A percentile compares a stretch with the other conserved stretches of the same genome.
These are phyloP conservation scores for Misopates orontium DNA, from an alignment of 257 asterid genomes.

Conservation along the genomic window DNA sequence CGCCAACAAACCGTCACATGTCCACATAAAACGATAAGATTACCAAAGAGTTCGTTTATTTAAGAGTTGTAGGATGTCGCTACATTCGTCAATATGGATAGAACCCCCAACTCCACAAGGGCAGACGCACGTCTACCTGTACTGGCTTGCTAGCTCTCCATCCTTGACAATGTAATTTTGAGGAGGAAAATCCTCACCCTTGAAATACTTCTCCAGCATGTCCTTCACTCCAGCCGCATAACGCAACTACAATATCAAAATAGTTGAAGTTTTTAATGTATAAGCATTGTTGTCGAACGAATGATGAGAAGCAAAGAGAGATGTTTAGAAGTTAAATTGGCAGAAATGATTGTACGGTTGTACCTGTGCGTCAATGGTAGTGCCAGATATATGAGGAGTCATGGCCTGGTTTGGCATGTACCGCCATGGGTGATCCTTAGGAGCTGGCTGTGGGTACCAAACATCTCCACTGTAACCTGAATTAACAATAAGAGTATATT, in stretches of 20 bases:
- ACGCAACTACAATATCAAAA: slow-evolving; percentile 59
- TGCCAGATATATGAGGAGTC: slow-evolving; percentile 98
- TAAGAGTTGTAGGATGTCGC: too few species aligned
- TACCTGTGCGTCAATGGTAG: slow-evolving; percentile 98
- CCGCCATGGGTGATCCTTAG: slow-evolving; percentile 99
- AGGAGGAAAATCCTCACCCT: slow-evolving; percentile 86
- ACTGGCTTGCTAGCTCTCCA: slow-evolving; percentile 92
- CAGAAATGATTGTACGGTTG: slow-evolving; percentile 31
- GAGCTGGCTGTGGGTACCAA: slow-evolving; percentile 99
- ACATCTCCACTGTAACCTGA: slow-evolving; percentile 98
- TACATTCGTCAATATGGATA: neutral
- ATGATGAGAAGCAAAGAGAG: too few species aligned
- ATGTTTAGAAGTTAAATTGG: too few species aligned
- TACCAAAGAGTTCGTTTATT: too few species aligned
- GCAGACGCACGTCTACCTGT: slow-evolving; percentile 49
- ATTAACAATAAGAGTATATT: neutral
- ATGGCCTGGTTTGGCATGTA: slow-evolving; percentile 99
- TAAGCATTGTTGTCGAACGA: neutral
- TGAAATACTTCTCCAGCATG: slow-evolving; percentile 94
- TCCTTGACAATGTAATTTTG: slow-evolving; percentile 95
- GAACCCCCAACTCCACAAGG: slow-evolving; percentile 4
- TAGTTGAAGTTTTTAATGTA: neutral
- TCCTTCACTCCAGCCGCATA: slow-evolving; percentile 94
- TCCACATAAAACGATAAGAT: too few species aligned
- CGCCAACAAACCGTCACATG: too few species aligned